phyloP scores from a whole-genome alignment of 805 yeast genomes.

The Starmerella gropengiesseri region DNA sequence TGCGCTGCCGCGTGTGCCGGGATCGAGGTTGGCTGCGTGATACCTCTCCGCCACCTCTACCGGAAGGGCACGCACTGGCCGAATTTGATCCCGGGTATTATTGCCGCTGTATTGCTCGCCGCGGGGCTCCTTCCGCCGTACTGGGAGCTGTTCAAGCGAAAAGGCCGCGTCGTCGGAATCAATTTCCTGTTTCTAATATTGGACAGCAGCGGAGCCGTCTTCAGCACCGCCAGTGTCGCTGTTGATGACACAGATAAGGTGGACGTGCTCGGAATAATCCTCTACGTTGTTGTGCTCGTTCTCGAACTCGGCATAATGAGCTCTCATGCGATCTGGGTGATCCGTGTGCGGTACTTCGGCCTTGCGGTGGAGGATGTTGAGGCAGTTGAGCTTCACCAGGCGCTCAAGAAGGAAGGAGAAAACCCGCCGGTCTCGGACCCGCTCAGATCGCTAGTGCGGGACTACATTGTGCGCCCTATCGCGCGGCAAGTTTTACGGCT shows the following conservation, averaged over 20 bases:
- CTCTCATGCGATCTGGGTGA: constrained; percentile 62
- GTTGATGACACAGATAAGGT: constrained; percentile 40
- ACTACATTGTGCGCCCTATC: constrained; percentile 10
- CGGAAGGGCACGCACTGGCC: constrained; percentile 59
- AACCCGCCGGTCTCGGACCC: constrained; percentile 10
- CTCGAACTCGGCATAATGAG: constrained; percentile 68
- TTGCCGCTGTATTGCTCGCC: constrained; percentile 67
- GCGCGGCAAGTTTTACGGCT: constrained; percentile 1
- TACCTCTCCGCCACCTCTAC: constrained; percentile 52
- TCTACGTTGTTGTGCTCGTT: constrained; percentile 61
- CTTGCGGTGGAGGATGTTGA: constrained; percentile 10
- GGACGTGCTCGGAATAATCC: constrained; percentile 69
- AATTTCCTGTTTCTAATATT: constrained; percentile 66
- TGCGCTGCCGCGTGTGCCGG: constrained; percentile 43
- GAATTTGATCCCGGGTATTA: constrained; percentile 60
- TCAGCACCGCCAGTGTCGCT: constrained; percentile 56
- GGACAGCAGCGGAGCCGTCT: constrained; percentile 74
- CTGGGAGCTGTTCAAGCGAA: constrained; percentile 64
- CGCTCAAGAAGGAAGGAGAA: constrained; percentile 8
- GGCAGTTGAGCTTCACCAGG: constrained; percentile 8
- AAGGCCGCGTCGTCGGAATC: constrained; percentile 81
- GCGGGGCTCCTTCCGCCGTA: constrained; percentile 82
- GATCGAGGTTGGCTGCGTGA: constrained; percentile 55
- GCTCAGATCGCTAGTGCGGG: constrained; percentile 5
- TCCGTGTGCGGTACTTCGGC: constrained; percentile 25